phyloP scores from a whole-genome alignment of 495 filamentous ascomycete species.

The Cercophora newfieldiana region DNA sequence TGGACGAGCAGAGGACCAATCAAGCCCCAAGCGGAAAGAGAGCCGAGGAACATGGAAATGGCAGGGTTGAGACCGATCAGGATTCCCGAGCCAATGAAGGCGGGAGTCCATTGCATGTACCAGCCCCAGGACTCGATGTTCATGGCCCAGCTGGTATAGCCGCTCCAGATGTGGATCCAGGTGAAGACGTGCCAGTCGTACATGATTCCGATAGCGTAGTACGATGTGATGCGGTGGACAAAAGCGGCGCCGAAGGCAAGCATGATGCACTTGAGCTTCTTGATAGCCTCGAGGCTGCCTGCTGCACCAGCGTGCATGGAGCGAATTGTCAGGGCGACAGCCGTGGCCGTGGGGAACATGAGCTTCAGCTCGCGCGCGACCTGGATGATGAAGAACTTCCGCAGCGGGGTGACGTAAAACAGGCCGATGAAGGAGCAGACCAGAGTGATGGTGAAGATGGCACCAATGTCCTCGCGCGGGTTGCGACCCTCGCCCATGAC shows the following conservation, averaged over 20 bases:
- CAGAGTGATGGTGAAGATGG: slow-evolving; percentile 61
- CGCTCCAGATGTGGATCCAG: slow-evolving; percentile 63
- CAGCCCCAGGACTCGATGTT: slow-evolving; percentile 67
- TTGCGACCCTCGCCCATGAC: slow-evolving; percentile 46
- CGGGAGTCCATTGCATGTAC: slow-evolving; percentile 64
- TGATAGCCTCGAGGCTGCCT: slow-evolving; percentile 54
- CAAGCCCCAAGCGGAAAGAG: slow-evolving; percentile 63
- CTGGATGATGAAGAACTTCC: slow-evolving; percentile 69
- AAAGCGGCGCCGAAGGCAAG: slow-evolving; percentile 53
- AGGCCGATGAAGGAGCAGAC: slow-evolving; percentile 67
- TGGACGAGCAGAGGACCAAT: slow-evolving; percentile 64
- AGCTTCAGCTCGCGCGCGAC: slow-evolving; percentile 62
- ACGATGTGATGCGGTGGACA: slow-evolving; percentile 56
- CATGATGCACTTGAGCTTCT: slow-evolving; percentile 58
- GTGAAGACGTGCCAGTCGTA: slow-evolving; percentile 69
- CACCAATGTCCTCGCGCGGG: slow-evolving; percentile 57
- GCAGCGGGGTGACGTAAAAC: slow-evolving; percentile 66
- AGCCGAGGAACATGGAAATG: slow-evolving; percentile 61
- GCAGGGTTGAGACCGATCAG: slow-evolving; percentile 66
- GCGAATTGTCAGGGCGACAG: slow-evolving; percentile 64
- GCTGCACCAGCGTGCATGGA: slow-evolving; percentile 60
- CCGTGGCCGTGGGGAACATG: slow-evolving; percentile 64
- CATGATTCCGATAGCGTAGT: slow-evolving; percentile 63
- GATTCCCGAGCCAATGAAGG: slow-evolving; percentile 67
- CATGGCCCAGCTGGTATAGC: slow-evolving; percentile 56